Conservation (phyloP, 495 filamentous ascomycete genomes). For the Penicillium malachiteum region DNA sequence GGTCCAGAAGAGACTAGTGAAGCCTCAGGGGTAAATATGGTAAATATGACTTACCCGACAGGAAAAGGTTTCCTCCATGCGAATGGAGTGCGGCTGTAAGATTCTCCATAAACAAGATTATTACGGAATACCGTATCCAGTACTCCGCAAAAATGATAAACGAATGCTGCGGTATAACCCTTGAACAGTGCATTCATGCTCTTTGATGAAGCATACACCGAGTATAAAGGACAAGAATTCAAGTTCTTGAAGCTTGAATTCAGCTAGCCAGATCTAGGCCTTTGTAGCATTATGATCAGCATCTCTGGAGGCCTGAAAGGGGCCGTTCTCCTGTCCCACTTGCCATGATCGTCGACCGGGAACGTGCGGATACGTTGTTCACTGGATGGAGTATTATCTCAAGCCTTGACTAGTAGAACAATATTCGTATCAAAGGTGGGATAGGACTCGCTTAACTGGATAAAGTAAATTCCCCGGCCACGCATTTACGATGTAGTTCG, state of each 20-base stretch:
- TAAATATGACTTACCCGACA: background rate
- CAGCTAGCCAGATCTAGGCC: slow-evolving; percentile 12
- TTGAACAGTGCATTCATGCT: too few species aligned
- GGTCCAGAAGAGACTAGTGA: background rate
- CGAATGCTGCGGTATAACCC: too few species aligned
- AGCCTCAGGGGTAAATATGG: background rate
- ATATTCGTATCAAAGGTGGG: background rate
- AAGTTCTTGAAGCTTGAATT: background rate
- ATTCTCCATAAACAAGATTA: background rate
- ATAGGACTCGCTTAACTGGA: background rate
- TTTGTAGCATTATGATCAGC: slow-evolving; percentile 15
- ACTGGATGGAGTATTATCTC: too few species aligned
- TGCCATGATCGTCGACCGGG: slow-evolving; percentile 9
- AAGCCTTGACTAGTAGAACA: background rate
- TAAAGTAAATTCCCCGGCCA: too few species aligned
- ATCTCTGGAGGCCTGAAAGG: background rate
- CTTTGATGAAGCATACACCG: too few species aligned
- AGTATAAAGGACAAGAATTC: background rate
- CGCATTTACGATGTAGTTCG: too few species aligned
- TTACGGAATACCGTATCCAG: too few species aligned
- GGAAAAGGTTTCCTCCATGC: too few species aligned
- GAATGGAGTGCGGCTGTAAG: too few species aligned
- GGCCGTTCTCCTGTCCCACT: background rate
- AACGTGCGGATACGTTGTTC: slow-evolving; percentile 2
- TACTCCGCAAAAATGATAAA: too few species aligned